Conservation (phyloP, 768 basidiomycete species). For the Agaricus subrufescens region DNA sequence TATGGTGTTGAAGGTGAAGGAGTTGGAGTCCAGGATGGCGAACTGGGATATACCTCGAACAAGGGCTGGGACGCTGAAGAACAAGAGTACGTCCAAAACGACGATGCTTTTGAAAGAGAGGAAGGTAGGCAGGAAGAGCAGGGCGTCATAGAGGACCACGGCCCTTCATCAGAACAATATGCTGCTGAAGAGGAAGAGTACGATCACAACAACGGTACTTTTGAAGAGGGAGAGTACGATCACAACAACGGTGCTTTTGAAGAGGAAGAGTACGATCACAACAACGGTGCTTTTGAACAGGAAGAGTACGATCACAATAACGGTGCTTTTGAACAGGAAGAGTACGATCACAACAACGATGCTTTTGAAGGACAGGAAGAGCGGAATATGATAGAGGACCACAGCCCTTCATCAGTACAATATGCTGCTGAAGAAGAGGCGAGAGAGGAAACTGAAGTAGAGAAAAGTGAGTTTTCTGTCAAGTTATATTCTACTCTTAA, state of each 20-base stretch:
- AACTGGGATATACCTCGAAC: background rate
- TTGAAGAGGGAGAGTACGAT: too few species aligned
- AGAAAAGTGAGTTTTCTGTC: background rate
- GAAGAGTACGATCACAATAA: too few species aligned
- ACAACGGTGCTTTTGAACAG: too few species aligned
- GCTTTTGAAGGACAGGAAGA: background rate
- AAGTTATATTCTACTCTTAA: background rate
- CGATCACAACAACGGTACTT: too few species aligned
- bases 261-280: background rate
- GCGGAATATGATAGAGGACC: background rate
- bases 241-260: background rate
- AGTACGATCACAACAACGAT: too few species aligned
- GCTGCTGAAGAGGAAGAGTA: background rate
- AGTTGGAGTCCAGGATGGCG: background rate
- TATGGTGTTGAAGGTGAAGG: background rate
- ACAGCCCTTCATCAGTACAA: too few species aligned
- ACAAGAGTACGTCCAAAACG: background rate
- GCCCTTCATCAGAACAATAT: background rate
- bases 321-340: too few species aligned
- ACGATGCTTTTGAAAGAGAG: background rate
- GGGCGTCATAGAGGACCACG: background rate
- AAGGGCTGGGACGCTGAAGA: background rate
- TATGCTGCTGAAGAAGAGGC: background rate
- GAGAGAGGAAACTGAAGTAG: background rate
- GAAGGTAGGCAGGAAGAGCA: background rate